Conservation (phyloP, 306 rosid genomes). For the Fragaria ananassa region DNA sequence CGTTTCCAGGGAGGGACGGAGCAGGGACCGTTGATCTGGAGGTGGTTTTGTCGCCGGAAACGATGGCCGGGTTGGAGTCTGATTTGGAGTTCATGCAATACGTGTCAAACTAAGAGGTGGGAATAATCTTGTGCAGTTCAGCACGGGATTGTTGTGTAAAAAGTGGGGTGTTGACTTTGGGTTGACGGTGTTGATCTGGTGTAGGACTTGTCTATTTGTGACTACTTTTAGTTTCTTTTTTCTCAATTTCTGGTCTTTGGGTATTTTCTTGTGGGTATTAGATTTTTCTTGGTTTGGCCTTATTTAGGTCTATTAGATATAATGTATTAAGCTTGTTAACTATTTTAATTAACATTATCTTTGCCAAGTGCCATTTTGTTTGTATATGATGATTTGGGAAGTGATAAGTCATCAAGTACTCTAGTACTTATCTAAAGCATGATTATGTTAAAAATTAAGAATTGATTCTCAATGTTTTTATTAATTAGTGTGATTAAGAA, state of each 20-base stretch:
- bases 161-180: not conserved
- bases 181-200: not conserved
- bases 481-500: not conserved
- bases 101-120: conserved; percentile 29
- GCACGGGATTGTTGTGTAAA: not conserved
- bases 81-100: conserved; percentile 81
- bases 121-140: not conserved
- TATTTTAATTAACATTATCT: not conserved
- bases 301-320: not conserved
- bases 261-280: not conserved
- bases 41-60: conserved; percentile 69
- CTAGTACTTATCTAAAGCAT: not conserved
- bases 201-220: not conserved
- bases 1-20: conserved; percentile 82
- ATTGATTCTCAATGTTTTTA: not conserved
- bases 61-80: conserved; percentile 61
- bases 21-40: conserved; percentile 74
- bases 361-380: not conserved
- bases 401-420: not conserved
- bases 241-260: not conserved
- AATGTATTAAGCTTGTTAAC: not conserved
- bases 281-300: not conserved
- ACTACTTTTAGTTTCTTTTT: not conserved
- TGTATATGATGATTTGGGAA: not conserved
- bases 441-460: not conserved